A percentile compares a stretch with the other conserved stretches of the same genome.
Conservation (phyloP, 2,329 filamentous ascomycete species). For the Clarireedia paspali region DNA sequence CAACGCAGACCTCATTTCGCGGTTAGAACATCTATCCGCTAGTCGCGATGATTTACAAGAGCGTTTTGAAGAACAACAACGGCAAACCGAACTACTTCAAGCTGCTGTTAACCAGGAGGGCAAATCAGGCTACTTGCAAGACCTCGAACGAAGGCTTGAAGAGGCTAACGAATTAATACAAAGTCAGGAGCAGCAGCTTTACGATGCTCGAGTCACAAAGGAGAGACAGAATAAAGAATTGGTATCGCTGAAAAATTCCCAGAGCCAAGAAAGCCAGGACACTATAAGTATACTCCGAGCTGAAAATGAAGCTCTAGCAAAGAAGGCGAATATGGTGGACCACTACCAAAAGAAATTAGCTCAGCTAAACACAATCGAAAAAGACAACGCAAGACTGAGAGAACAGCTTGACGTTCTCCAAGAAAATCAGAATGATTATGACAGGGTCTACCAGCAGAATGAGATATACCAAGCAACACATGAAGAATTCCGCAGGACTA, state of each 20-base stretch:
- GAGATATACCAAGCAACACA: conserved; percentile 29
- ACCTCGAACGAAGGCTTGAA: conserved; percentile 48
- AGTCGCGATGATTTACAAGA: conserved; percentile 52
- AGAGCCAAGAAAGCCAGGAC: conserved; percentile 47
- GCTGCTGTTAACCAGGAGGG: conserved; percentile 39
- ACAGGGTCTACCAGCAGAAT: conserved; percentile 25
- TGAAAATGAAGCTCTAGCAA: conserved; percentile 49
- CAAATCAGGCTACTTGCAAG: conserved; percentile 44
- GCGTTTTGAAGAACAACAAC: conserved; percentile 49
- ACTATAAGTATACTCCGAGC: conserved; percentile 52
- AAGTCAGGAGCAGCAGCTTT: conserved; percentile 58
- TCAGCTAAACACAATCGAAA: conserved; percentile 45
- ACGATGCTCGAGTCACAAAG: conserved; percentile 39
- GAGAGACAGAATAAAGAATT: conserved; percentile 42
- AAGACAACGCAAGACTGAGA: conserved; percentile 47
- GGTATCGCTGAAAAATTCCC: conserved; percentile 36
- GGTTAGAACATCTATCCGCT: conserved; percentile 51
- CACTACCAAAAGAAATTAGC: conserved; percentile 57
- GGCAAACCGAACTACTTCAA: conserved; percentile 29
- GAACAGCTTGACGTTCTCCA: conserved; percentile 47
- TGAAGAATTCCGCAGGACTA: conserved; percentile 32
- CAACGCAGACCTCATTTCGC: conserved; percentile 50
- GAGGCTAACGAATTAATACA: conserved; percentile 68
- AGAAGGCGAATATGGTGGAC: conserved; percentile 56
- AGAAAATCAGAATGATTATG: conserved; percentile 35